phyloP scores from a whole-genome alignment of 768 basidiomycete species.

The Trametopsis cervina region DNA sequence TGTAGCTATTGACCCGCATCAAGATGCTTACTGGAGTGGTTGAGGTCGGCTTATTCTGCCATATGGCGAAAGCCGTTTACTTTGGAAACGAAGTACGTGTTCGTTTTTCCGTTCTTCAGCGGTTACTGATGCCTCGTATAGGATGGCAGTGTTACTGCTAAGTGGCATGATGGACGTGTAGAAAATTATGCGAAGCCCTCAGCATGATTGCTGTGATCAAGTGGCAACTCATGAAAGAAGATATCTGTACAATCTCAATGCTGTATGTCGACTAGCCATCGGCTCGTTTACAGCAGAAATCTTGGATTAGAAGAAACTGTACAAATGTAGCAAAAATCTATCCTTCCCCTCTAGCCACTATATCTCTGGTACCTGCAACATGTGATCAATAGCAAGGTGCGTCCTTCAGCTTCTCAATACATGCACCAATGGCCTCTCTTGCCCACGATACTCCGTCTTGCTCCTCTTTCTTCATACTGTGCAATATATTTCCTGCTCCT shows the following conservation, averaged over 20 bases:
- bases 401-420: constrained; percentile 37
- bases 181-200: constrained; percentile 24
- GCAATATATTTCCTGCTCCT: constrained; percentile 9
- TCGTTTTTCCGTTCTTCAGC: not conserved
- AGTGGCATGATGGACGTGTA: constrained; percentile 42
- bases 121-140: constrained; percentile 20
- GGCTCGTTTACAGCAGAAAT: too few species aligned
- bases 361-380: too few species aligned
- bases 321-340: too few species aligned
- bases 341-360: too few species aligned
- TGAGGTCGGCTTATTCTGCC: constrained; percentile 97
- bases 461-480: constrained; percentile 27
- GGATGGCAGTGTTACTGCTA: constrained; percentile 69
- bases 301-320: too few species aligned
- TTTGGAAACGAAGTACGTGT: constrained; percentile 75
- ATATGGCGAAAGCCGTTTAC: constrained; percentile 92
- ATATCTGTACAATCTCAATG: too few species aligned
- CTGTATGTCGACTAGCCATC: too few species aligned
- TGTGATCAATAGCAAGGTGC: constrained; percentile 38
- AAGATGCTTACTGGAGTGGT: constrained; percentile 97
- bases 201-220: too few species aligned
- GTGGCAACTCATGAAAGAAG: too few species aligned
- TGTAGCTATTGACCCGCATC: constrained; percentile 68
- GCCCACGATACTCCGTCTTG: constrained; percentile 28
- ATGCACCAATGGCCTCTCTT: constrained; percentile 28